Percentiles rank a stretch among this genome's conserved stretches.
Conservation (phyloP, 371 early-diverging fungal species). For the Zychaea mexicana region DNA sequence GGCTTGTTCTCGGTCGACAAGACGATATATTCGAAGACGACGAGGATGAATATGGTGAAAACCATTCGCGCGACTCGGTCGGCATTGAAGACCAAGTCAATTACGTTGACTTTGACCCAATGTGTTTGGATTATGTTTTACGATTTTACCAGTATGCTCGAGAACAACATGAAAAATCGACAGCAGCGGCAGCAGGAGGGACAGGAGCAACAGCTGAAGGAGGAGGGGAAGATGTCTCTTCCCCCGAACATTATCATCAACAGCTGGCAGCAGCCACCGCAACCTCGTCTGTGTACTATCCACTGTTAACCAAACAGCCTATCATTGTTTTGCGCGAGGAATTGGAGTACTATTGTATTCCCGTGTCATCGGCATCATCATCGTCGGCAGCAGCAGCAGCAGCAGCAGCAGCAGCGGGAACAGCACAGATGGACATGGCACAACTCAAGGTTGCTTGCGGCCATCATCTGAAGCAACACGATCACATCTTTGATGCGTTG, state of each 20-base stretch:
- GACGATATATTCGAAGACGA: constrained; percentile 48
- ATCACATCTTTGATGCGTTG: constrained; percentile 78
- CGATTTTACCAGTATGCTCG: constrained; percentile 50
- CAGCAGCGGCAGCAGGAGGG: not conserved
- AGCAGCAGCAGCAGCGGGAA: not conserved
- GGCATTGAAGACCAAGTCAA: constrained; percentile 55
- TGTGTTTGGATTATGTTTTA: constrained; percentile 65
- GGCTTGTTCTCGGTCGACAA: constrained; percentile 61
- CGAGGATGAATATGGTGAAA: constrained; percentile 52
- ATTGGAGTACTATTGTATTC: constrained; percentile 63
- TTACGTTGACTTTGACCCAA: constrained; percentile 68
- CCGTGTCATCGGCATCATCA: constrained; percentile 26
- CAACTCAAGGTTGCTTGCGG: constrained; percentile 68
- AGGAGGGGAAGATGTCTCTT: constrained; percentile 7
- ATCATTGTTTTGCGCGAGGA: constrained; percentile 69
- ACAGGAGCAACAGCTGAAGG: constrained; percentile 4
- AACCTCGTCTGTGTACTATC: constrained; percentile 49
- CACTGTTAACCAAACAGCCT: constrained; percentile 66
- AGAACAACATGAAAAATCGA: constrained; percentile 24
- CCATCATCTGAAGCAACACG: constrained; percentile 60
- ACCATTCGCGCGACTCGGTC: constrained; percentile 55
- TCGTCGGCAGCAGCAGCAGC: not conserved
- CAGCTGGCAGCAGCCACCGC: constrained; percentile 26
- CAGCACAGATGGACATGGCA: constrained; percentile 24
- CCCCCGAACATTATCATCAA: not conserved